Evolutionary conservation across 108 stramenopile species (phyloP).

Genomic region (Mediolabrus comicus): DNA sequence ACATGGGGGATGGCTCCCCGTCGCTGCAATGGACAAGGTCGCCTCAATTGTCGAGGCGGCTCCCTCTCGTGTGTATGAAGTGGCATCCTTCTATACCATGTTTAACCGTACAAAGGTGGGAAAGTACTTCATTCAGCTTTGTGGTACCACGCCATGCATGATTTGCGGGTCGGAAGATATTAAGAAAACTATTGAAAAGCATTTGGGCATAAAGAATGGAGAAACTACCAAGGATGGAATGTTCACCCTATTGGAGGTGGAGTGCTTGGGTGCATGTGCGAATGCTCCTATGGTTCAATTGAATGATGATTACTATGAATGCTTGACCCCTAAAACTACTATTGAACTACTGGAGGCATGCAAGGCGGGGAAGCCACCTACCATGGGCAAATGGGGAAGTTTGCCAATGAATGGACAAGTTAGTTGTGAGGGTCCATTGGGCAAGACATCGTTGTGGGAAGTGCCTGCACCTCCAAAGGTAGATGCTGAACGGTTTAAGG

Average conservation of each 20-base stretch:
- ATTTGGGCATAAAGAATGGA: conserved; percentile 96
- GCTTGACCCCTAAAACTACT: conserved; percentile 95
- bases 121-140: conserved; percentile 99
- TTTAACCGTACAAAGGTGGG: conserved; percentile 99
- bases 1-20: conserved; percentile 97
- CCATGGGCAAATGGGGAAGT: conserved; percentile 98
- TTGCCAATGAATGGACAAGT: conserved; percentile 99
- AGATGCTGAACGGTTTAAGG: conserved; percentile 75
- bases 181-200: conserved; percentile 95
- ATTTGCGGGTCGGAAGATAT: conserved; percentile 98
- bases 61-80: conserved; percentile 96
- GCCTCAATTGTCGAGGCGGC: conserved; percentile 90
- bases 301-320: conserved; percentile 99
- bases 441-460: conserved; percentile 86
- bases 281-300: conserved; percentile 99
- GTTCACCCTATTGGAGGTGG: conserved; percentile 98
- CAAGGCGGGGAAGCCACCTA: conserved; percentile 85
- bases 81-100: conserved; percentile 99
- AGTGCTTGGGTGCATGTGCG: conserved; percentile 99
- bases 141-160: conserved; percentile 99
- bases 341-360: conserved; percentile 94
- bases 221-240: conserved; percentile 96
- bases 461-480: conserved; percentile 68
- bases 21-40: conserved; percentile 99
- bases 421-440: conserved; percentile 97